Evolutionary conservation across 768 basidiomycete genomes (phyloP).

Genomic region (Aureoboletus auriporus): DNA sequence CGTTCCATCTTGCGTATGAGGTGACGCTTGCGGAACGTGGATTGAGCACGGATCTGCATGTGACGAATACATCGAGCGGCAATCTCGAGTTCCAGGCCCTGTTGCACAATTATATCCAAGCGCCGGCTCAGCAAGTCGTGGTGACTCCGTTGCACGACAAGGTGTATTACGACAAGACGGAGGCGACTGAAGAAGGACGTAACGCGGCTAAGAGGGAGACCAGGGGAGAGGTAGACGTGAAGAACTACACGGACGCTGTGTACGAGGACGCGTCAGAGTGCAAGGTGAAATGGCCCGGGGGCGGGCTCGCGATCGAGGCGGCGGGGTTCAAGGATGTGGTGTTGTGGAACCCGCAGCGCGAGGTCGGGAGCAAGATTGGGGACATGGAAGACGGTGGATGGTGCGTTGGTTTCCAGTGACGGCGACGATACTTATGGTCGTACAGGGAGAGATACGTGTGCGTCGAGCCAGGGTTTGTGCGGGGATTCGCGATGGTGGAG

Average conservation of each 20-base stretch:
- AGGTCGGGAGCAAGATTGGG: slow-evolving; percentile 63
- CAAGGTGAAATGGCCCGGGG: slow-evolving; percentile 55
- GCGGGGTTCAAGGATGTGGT: slow-evolving; percentile 73
- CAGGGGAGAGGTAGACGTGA: slow-evolving; percentile 64
- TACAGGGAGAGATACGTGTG: slow-evolving; percentile 81
- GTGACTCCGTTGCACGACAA: slow-evolving; percentile 63
- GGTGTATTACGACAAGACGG: slow-evolving; percentile 80
- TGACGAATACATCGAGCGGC: slow-evolving; percentile 63
- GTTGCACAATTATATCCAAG: slow-evolving; percentile 85
- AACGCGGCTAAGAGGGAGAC: slow-evolving; percentile 51
- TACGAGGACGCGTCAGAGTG: slow-evolving; percentile 67
- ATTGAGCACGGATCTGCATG: slow-evolving; percentile 76
- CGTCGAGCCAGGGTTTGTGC: slow-evolving; percentile 85
- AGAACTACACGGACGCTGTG: slow-evolving; percentile 65
- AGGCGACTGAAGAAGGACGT: slow-evolving; percentile 46
- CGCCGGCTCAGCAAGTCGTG: slow-evolving; percentile 54
- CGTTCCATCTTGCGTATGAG: slow-evolving; percentile 75
- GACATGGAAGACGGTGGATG: slow-evolving; percentile 93
- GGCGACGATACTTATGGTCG: slow-evolving; percentile 3
- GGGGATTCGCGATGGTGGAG: slow-evolving; percentile 61
- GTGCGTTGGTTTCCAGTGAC: slow-evolving; percentile 38
- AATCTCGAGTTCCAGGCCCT: slow-evolving; percentile 86
- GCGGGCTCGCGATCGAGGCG: slow-evolving; percentile 50
- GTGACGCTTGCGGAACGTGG: slow-evolving; percentile 74
- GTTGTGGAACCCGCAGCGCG: slow-evolving; percentile 90